phyloP scores from a whole-genome alignment of 768 basidiomycete species.

The Phlebiopsis gigantea region DNA sequence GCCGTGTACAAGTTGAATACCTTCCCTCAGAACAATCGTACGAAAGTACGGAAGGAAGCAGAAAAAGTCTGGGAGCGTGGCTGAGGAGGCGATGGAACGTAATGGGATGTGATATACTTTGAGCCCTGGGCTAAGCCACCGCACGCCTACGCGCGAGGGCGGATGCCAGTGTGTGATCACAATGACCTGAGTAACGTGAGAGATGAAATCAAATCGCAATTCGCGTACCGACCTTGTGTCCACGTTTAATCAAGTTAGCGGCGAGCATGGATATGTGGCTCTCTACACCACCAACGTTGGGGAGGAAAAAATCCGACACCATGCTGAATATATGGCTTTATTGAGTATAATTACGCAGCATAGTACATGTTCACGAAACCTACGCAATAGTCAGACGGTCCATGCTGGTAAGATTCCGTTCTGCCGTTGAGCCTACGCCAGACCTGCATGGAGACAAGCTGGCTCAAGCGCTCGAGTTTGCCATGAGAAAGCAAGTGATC shows the following conservation, averaged over 20 bases:
- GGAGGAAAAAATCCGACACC: conserved; percentile 97
- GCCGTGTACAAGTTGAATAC: conserved; percentile 82
- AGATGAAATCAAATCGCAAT: too few species aligned
- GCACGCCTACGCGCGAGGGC: conserved; percentile 80
- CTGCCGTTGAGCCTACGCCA: too few species aligned
- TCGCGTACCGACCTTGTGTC: conserved; percentile 72
- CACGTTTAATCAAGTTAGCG: conserved; percentile 71
- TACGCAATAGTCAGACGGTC: conserved; percentile 5
- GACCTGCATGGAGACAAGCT: too few species aligned
- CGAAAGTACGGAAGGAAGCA: conserved; percentile 89
- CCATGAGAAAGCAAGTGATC: too few species aligned
- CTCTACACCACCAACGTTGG: conserved; percentile 92
- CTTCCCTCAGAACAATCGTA: conserved; percentile 81
- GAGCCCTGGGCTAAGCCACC: conserved; percentile 80
- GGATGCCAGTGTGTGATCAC: conserved; percentile 92
- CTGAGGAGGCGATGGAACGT: conserved; percentile 82
- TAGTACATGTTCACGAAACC: background rate
- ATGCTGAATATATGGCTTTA: conserved; percentile 47
- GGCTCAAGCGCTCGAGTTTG: too few species aligned
- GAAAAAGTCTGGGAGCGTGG: conserved; percentile 92
- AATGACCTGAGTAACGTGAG: conserved; percentile 69
- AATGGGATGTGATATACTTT: conserved; percentile 96
- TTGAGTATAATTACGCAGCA: background rate
- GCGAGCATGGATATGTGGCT: conserved; percentile 93
- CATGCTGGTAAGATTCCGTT: too few species aligned